Conservation (phyloP, 2,329 filamentous ascomycete genomes). For the Cercospora sesami region DNA sequence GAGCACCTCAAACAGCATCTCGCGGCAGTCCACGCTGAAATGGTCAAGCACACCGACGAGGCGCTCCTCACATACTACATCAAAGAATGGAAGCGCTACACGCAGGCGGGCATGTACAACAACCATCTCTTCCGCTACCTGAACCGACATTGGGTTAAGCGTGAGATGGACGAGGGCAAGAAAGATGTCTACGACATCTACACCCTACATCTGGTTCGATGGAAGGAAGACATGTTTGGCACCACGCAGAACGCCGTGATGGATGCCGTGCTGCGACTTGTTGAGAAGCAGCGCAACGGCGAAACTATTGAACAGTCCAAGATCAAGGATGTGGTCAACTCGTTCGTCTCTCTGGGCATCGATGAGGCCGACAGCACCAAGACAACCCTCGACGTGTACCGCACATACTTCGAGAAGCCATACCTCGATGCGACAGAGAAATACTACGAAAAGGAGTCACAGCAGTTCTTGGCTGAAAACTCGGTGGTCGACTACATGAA, state of each 20-base stretch:
- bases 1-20: constrained; percentile 81
- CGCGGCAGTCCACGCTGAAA: constrained; percentile 66
- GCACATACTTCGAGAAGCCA: constrained; percentile 86
- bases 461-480: constrained; percentile 92
- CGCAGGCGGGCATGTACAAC: constrained; percentile 92
- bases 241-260: constrained; percentile 85
- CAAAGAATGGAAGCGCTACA: constrained; percentile 94
- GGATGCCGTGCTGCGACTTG: constrained; percentile 88
- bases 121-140: constrained; percentile 96
- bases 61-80: constrained; percentile 91
- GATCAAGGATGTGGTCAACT: constrained; percentile 96
- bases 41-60: constrained; percentile 81
- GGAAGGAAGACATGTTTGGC: constrained; percentile 88
- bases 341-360: constrained; percentile 87
- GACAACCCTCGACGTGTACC: constrained; percentile 92
- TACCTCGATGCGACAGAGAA: constrained; percentile 80
- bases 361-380: constrained; percentile 92
- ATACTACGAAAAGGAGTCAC: constrained; percentile 91
- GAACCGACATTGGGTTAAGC: constrained; percentile 98
- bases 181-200: constrained; percentile 98
- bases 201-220: constrained; percentile 91
- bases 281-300: constrained; percentile 95
- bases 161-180: constrained; percentile 98
- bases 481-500: constrained; percentile 99
- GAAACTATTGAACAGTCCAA: constrained; percentile 97